phyloP scores from a whole-genome alignment of 129 eudicot genomes.

The Flaveria linearis region DNA sequence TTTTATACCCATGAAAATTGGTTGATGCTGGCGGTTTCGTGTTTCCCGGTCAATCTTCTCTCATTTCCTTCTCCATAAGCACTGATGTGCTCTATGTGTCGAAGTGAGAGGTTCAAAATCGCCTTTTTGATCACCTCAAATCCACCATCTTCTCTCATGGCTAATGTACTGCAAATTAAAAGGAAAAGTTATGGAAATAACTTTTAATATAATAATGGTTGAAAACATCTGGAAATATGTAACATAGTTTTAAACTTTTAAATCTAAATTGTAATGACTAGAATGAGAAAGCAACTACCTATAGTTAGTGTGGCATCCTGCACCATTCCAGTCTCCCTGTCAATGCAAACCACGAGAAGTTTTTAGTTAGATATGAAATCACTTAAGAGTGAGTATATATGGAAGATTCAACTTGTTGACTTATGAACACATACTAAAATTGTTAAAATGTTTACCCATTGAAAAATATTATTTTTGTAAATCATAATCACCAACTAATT shows the following conservation, averaged over 20 bases:
- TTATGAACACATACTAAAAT: not conserved
- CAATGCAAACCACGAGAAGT: constrained; percentile 11
- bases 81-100: constrained; percentile 87
- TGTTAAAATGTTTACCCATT: too few species aligned
- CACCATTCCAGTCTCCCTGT: constrained; percentile 99
- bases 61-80: constrained; percentile 99
- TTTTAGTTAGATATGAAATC: not conserved
- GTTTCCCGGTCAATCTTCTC: constrained; percentile 92
- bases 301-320: constrained; percentile 96
- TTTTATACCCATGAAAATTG: constrained; percentile 79
- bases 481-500: constrained; percentile 2
- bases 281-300: constrained; percentile 50
- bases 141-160: constrained; percentile 98
- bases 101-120: constrained; percentile 79
- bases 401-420: not conserved
- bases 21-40: constrained; percentile 94
- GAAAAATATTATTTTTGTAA: not conserved
- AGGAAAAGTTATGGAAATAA: not conserved
- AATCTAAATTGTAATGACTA: constrained; percentile 1
- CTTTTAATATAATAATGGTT: not conserved
- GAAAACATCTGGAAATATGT: not conserved
- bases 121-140: constrained; percentile 90
- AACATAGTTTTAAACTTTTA: not conserved
- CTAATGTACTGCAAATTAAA: constrained; percentile 62
- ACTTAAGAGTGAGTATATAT: not conserved